These are phyloP conservation scores for Boletellus sp. DNA, from an alignment of 768 basidiomycete species.

Conservation along the genomic window DNA sequence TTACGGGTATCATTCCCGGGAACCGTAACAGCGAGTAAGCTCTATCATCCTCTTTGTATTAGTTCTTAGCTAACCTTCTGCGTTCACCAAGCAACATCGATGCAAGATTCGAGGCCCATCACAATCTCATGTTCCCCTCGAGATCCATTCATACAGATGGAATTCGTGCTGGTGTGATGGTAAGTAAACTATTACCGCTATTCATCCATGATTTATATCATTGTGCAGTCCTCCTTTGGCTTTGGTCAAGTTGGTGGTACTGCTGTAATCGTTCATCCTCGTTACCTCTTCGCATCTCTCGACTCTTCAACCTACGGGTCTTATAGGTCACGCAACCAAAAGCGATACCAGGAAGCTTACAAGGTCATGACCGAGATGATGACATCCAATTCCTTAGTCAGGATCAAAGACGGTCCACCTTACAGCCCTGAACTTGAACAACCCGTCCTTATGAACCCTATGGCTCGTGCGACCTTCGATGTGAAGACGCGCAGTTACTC, in stretches of 20 bases:
- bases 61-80: not conserved
- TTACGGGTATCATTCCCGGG: slow-evolving; percentile 85
- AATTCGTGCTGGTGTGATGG: slow-evolving; percentile 84
- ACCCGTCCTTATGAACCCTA: slow-evolving; percentile 85
- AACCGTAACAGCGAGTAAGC: slow-evolving; percentile 96
- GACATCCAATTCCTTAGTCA: slow-evolving; percentile 89
- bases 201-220: not conserved
- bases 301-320: slow-evolving; percentile 71
- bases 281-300: slow-evolving; percentile 82
- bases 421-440: slow-evolving; percentile 84
- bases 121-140: slow-evolving; percentile 95
- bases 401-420: slow-evolving; percentile 91
- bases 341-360: slow-evolving; percentile 69
- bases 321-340: slow-evolving; percentile 69
- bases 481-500: slow-evolving; percentile 84
- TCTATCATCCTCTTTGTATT: slow-evolving; percentile 16
- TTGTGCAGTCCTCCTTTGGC: slow-evolving; percentile 80
- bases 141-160: slow-evolving; percentile 94
- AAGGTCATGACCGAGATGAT: slow-evolving; percentile 95
- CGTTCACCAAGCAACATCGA: slow-evolving; percentile 74
- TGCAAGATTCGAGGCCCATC: slow-evolving; percentile 83
- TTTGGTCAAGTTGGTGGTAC: slow-evolving; percentile 99
- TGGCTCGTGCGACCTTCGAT: slow-evolving; percentile 80
- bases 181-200: slow-evolving; percentile 32
- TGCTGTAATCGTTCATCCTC: slow-evolving; percentile 84